A percentile compares a stretch with the other conserved stretches of the same genome.
Evolutionary conservation across 352 stramenopile species (phyloP).

Genomic region (Pseudoperonospora humuli): DNA sequence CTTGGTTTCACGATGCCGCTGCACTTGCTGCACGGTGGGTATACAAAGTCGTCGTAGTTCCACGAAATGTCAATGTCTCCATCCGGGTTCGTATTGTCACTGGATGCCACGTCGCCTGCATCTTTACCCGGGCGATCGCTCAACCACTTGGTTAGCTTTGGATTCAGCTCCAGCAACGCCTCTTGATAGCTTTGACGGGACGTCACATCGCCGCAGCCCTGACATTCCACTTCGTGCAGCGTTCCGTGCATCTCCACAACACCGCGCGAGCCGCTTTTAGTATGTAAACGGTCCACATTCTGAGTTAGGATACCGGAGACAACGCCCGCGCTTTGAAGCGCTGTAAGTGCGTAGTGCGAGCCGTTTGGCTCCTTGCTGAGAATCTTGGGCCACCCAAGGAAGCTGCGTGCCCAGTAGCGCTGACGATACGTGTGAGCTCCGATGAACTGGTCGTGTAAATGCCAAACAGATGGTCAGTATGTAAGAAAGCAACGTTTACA

Average conservation of each 20-base stretch:
- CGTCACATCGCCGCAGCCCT: constrained; percentile 57
- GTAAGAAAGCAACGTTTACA: neutral
- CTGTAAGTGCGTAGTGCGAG: constrained; percentile 85
- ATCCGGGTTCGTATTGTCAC: constrained; percentile 80
- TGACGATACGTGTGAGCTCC: constrained; percentile 66
- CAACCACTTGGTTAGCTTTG: constrained; percentile 38
- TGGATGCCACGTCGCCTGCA: constrained; percentile 60
- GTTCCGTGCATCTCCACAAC: constrained; percentile 94
- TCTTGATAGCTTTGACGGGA: constrained; percentile 85
- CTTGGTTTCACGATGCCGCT: constrained; percentile 77
- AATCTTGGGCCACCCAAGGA: constrained; percentile 86
- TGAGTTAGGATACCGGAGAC: constrained; percentile 89
- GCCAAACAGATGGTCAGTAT: neutral
- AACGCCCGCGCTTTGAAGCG: constrained; percentile 44
- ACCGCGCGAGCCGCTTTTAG: constrained; percentile 77
- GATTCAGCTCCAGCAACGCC: constrained; percentile 77
- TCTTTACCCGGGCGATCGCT: constrained; percentile 24
- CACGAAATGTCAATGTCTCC: constrained; percentile 88
- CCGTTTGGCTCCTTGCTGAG: constrained; percentile 70
- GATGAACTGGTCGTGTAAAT: constrained; percentile 34
- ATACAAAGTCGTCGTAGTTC: constrained; percentile 79
- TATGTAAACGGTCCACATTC: constrained; percentile 96
- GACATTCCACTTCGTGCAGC: constrained; percentile 83
- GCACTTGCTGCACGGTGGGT: constrained; percentile 63
- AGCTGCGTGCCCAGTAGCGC: constrained; percentile 91